Percentiles rank a stretch among this genome's conserved stretches.
Conservation (phyloP, 495 filamentous ascomycete species). For the Pyronema domesticum region DNA sequence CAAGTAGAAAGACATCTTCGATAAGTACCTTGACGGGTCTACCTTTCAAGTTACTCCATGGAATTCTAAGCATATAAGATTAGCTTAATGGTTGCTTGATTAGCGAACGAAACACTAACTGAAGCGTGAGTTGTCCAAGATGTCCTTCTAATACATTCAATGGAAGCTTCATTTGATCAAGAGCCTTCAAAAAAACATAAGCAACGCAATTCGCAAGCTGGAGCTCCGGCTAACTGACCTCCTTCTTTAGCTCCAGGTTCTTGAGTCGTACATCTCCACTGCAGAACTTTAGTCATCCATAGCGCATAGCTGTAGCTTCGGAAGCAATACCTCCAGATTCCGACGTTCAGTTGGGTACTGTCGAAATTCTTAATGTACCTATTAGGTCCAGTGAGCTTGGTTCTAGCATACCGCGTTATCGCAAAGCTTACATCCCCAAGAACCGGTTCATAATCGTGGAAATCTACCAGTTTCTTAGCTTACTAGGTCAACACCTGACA, state of each 20-base stretch:
- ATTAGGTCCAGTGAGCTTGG: background rate
- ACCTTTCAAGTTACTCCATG: slow-evolving; percentile 87
- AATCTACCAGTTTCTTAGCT: slow-evolving; percentile 11
- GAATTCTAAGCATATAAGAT: slow-evolving; percentile 39
- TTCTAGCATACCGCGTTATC: background rate
- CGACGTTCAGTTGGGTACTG: slow-evolving; percentile 85
- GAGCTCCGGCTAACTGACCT: slow-evolving; percentile 25
- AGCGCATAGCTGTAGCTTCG: background rate
- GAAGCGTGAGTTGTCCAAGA: slow-evolving; percentile 67
- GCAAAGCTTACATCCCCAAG: slow-evolving; percentile 69
- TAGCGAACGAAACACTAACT: background rate
- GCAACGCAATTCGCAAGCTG: background rate
- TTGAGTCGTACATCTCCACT: slow-evolving; percentile 81
- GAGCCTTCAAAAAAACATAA: slow-evolving; percentile 33
- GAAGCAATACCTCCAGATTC: slow-evolving; percentile 55
- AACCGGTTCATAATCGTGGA: slow-evolving; percentile 95
- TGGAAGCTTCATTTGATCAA: slow-evolving; percentile 88
- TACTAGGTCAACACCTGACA: background rate
- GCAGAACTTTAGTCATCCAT: background rate
- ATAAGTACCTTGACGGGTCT: slow-evolving; percentile 89
- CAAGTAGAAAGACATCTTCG: slow-evolving; percentile 88
- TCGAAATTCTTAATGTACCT: slow-evolving; percentile 84
- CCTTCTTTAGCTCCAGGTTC: slow-evolving; percentile 75
- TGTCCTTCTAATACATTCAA: slow-evolving; percentile 94
- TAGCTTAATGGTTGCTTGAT: background rate